These are phyloP conservation scores for Erodium trifolium DNA, from an alignment of 441 rosid species.

Conservation along the genomic window DNA sequence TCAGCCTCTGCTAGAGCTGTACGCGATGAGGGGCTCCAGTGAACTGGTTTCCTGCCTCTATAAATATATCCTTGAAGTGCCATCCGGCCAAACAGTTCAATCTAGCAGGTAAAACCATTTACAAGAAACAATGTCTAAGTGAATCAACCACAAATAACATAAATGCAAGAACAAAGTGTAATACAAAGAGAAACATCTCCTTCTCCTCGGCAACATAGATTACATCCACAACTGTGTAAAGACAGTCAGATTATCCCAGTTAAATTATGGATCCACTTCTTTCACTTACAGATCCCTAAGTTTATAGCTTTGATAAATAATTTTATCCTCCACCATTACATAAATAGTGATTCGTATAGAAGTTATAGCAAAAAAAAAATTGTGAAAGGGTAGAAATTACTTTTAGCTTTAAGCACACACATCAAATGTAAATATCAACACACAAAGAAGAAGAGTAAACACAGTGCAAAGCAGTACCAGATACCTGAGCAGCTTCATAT, in stretches of 20 bases:
- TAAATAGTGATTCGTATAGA: not conserved
- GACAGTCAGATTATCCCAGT: not conserved
- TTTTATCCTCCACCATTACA: not conserved
- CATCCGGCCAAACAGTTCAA: constrained; percentile 91
- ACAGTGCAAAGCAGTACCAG: constrained; percentile 22
- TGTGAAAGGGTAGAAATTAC: not conserved
- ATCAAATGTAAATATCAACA: not conserved
- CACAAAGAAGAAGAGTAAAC: constrained; percentile 11
- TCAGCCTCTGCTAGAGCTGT: constrained; percentile 99
- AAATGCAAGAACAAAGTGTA: not conserved
- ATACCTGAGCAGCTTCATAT: constrained; percentile 97
- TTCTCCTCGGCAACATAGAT: not conserved
- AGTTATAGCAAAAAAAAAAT: constrained; percentile 9
- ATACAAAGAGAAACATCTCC: not conserved
- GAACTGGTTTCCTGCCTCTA: constrained; percentile 95
- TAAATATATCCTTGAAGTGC: constrained; percentile 78
- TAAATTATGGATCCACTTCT: not conserved
- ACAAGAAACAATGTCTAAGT: constrained; percentile 14
- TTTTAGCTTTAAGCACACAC: constrained; percentile 14
- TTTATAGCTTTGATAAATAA: not conserved
- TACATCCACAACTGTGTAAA: too few relatives aligned
- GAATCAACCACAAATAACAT: constrained; percentile 6
- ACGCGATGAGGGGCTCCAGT: constrained; percentile 96
- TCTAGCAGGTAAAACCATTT: constrained; percentile 39
- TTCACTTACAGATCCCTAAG: constrained; percentile 3